These are phyloP conservation scores for Saccharum spontaneum DNA, from an alignment of 176 grass and related monocot species.

Conservation along the genomic window DNA sequence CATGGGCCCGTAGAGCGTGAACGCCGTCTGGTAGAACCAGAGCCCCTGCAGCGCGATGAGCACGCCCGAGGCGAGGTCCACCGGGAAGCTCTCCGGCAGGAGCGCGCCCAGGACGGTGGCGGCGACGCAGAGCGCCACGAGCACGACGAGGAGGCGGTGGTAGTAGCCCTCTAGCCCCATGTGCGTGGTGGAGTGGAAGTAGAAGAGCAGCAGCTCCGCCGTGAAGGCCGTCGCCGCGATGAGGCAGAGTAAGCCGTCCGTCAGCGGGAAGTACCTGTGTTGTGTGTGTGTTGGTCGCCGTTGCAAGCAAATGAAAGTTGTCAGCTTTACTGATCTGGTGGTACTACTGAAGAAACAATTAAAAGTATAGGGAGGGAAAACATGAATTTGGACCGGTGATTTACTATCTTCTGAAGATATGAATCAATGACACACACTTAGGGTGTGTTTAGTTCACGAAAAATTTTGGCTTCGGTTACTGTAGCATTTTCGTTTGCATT, in stretches of 20 bases:
- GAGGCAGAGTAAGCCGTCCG: slow-evolving; percentile 63
- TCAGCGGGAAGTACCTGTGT: slow-evolving; percentile 56
- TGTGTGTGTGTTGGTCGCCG: background rate
- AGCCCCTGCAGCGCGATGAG: slow-evolving; percentile 81
- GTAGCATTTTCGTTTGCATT: no score
- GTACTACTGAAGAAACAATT: no score
- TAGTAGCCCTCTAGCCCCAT: slow-evolving; percentile 88
- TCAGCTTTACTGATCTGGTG: no score
- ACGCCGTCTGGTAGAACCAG: slow-evolving; percentile 98
- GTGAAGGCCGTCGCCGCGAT: slow-evolving; percentile 62
- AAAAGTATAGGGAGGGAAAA: no score
- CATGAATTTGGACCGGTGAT: no score
- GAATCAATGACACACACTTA: no score
- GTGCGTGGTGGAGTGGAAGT: slow-evolving; percentile 91
- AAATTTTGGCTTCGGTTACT: no score
- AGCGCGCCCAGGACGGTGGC: slow-evolving; percentile 57
- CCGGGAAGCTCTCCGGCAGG: slow-evolving; percentile 61
- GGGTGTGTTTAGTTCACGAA: no score
- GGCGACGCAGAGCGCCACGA: slow-evolving; percentile 64
- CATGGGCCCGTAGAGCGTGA: slow-evolving; percentile 84
- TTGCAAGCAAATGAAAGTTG: no score
- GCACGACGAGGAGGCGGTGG: slow-evolving; percentile 78
- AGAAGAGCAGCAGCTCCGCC: slow-evolving; percentile 78
- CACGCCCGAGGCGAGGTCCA: slow-evolving; percentile 50
- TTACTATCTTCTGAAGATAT: no score